Percentiles rank a stretch among this genome's conserved stretches.
Conservation (phyloP, 805 yeast species). For the Monosporozyma yasuniensis region DNA sequence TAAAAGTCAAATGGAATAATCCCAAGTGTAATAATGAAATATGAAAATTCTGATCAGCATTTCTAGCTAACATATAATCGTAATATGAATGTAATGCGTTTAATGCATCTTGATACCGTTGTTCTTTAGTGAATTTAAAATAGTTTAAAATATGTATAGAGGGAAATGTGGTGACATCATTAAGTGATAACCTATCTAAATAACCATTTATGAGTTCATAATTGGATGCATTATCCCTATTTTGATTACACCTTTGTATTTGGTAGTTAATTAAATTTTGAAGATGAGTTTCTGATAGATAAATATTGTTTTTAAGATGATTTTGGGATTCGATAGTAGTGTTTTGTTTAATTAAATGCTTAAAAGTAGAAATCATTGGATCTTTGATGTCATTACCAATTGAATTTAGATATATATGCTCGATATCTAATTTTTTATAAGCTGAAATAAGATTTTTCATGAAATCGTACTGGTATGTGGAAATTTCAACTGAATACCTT, state of each 20-base stretch:
- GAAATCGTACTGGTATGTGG: background rate
- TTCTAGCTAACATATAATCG: slow-evolving; percentile 66
- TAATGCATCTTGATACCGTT: slow-evolving; percentile 31
- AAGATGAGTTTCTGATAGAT: slow-evolving; percentile 14
- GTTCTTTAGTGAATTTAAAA: slow-evolving; percentile 10
- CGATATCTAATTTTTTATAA: background rate
- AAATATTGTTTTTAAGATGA: background rate
- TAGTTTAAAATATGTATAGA: slow-evolving; percentile 19
- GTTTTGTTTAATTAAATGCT: background rate
- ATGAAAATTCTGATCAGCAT: slow-evolving; percentile 59
- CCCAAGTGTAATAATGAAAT: slow-evolving; percentile 69
- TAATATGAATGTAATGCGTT: slow-evolving; percentile 52
- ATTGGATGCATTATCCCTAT: background rate
- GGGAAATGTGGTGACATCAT: slow-evolving; percentile 22
- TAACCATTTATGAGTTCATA: background rate
- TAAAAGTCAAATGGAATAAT: slow-evolving; percentile 58
- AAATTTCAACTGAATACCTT: background rate
- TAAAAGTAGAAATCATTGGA: slow-evolving; percentile 8
- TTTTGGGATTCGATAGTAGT: background rate
- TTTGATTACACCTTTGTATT: slow-evolving; percentile 5
- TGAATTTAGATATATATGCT: background rate
- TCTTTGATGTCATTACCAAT: slow-evolving; percentile 4
- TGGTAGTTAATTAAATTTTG: slow-evolving; percentile 20
- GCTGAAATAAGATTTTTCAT: background rate
- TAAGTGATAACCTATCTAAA: slow-evolving; percentile 9